Evolutionary conservation across 225 moss, liverwort and hornwort genomes (phyloP).

Genomic region (Ulota crispa): DNA sequence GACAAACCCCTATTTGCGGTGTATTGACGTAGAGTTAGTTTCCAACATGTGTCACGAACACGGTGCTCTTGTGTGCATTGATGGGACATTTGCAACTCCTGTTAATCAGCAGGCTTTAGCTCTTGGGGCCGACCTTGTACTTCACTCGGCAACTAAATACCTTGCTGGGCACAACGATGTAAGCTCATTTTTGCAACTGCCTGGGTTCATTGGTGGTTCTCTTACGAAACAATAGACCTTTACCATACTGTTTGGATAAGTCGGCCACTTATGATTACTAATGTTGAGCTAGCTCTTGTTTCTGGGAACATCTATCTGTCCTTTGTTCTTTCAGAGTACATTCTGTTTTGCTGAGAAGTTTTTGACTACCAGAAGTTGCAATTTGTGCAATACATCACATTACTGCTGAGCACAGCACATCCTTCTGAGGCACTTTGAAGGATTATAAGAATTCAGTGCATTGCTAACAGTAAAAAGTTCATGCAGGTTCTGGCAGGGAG

Average conservation of each 20-base stretch:
- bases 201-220: not conserved
- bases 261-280: not conserved
- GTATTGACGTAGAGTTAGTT: slow-evolving; percentile 89
- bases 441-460: not conserved
- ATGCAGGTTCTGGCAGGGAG: slow-evolving; percentile 92
- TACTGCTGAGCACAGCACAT: not conserved
- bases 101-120: slow-evolving; percentile 91
- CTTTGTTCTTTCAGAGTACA: not conserved
- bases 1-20: slow-evolving; percentile 97
- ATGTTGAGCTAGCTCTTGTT: not conserved
- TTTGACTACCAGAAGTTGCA: not conserved
- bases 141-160: slow-evolving; percentile 98
- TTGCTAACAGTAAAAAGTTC: not conserved
- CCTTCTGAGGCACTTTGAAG: not conserved
- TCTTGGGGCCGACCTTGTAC: slow-evolving; percentile 90
- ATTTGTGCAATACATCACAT: not conserved
- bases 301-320: not conserved
- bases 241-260: not conserved
- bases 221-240: not conserved
- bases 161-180: slow-evolving; percentile 99
- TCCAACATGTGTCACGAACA: slow-evolving; percentile 85
- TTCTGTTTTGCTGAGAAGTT: not conserved
- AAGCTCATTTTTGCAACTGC: slow-evolving; percentile 25
- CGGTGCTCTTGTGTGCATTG: slow-evolving; percentile 87
- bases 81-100: slow-evolving; percentile 99